These are phyloP conservation scores for Pichia rugopelliculosa DNA, from an alignment of 805 yeast genomes.

Conservation along the genomic window DNA sequence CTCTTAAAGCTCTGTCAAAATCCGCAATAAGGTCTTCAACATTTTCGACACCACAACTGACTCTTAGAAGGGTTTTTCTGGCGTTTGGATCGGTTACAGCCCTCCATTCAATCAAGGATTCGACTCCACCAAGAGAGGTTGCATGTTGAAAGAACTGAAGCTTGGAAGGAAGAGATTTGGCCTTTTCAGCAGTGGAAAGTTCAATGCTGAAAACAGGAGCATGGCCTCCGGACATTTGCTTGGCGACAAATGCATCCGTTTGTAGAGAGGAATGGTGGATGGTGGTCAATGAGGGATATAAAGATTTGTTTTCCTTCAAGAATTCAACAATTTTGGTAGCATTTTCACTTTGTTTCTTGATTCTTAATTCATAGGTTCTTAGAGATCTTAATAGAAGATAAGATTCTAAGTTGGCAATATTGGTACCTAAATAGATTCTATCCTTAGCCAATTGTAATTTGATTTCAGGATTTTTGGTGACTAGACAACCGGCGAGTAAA, in stretches of 20 bases:
- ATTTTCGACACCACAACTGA: conserved; percentile 78
- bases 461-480: conserved; percentile 48
- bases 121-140: conserved; percentile 89
- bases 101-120: conserved; percentile 88
- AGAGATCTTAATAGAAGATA: conserved; percentile 70
- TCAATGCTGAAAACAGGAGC: conserved; percentile 72
- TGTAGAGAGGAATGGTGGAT: conserved; percentile 76
- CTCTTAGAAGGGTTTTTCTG: conserved; percentile 52
- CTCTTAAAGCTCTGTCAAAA: conserved; percentile 46
- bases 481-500: conserved; percentile 71
- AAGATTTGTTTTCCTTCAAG: conserved; percentile 41
- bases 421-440: conserved; percentile 69
- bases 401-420: conserved; percentile 69
- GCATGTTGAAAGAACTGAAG: conserved; percentile 79
- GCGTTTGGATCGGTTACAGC: conserved; percentile 59
- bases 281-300: conserved; percentile 41
- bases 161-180: conserved; percentile 55
- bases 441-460: conserved; percentile 47
- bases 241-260: conserved; percentile 53
- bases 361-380: conserved; percentile 71
- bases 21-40: conserved; percentile 71
- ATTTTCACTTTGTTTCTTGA: conserved; percentile 54
- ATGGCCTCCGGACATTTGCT: conserved; percentile 58
- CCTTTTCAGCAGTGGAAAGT: conserved; percentile 42
- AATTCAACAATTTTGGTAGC: conserved; percentile 56